phyloP scores from a whole-genome alignment of 202 grass and related monocot species.

The Cymbopogon flexuosus region DNA sequence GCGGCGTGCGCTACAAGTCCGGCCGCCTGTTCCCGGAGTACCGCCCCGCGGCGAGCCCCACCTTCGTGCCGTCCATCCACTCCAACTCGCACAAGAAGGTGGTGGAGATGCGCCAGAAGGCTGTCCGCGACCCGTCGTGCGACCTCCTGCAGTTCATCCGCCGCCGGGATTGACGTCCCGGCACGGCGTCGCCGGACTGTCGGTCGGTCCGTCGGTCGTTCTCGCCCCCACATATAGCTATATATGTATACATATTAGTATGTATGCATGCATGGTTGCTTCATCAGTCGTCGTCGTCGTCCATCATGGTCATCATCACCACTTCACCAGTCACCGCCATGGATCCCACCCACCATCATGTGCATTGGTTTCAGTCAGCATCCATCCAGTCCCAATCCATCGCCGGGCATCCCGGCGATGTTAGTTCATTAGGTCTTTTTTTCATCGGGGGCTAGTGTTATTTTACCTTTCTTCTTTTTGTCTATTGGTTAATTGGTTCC shows the following conservation, averaged over 20 bases:
- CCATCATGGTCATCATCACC: slow-evolving; percentile 15
- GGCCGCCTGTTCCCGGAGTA: slow-evolving; percentile 97
- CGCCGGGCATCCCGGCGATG: slow-evolving; percentile 24
- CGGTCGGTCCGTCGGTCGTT: slow-evolving; percentile 18
- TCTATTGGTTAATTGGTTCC: slow-evolving; percentile 87
- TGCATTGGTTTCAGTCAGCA: slow-evolving; percentile 53
- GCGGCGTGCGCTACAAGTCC: slow-evolving; percentile 94
- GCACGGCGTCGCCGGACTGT: background rate
- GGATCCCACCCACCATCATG: slow-evolving; percentile 30
- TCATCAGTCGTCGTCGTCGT: slow-evolving; percentile 48
- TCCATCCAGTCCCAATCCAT: slow-evolving; percentile 15
- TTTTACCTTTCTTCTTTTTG: slow-evolving; percentile 38
- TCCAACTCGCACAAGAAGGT: slow-evolving; percentile 99
- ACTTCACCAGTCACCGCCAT: background rate
- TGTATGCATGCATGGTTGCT: slow-evolving; percentile 72
- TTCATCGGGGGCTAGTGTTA: slow-evolving; percentile 38
- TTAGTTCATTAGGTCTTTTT: slow-evolving; percentile 56
- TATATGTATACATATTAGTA: slow-evolving; percentile 67
- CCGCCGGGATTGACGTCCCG: slow-evolving; percentile 50
- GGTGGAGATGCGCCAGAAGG: slow-evolving; percentile 89
- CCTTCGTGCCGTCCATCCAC: slow-evolving; percentile 76
- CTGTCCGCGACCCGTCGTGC: slow-evolving; percentile 32
- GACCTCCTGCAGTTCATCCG: slow-evolving; percentile 83
- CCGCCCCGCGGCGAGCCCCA: slow-evolving; percentile 89
- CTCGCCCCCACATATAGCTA: slow-evolving; percentile 42